Evolutionary conservation across 2,329 filamentous ascomycete genomes (phyloP).

Genomic region (Hypoxylon sp.): DNA sequence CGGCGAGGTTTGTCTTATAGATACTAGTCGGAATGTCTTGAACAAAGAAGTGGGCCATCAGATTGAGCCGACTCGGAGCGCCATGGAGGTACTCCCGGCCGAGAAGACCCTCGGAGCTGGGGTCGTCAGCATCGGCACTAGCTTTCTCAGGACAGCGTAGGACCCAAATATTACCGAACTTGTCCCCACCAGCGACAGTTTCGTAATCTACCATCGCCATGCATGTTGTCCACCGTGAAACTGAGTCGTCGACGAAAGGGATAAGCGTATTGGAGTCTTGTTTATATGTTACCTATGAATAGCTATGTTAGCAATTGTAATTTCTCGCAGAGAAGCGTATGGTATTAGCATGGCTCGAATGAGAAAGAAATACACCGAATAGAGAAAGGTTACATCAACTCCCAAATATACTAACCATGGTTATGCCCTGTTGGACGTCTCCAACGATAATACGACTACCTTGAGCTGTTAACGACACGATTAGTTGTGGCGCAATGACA

Average conservation of each 20-base stretch:
- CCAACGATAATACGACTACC: conserved; percentile 92
- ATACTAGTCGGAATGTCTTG: conserved; percentile 95
- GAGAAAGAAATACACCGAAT: no score
- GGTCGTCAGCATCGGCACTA: conserved; percentile 91
- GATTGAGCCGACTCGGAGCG: conserved; percentile 83
- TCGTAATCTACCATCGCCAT: conserved; percentile 98
- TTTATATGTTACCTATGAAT: conserved; percentile 87
- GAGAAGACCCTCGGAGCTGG: conserved; percentile 89
- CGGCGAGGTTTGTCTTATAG: conserved; percentile 88
- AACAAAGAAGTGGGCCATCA: conserved; percentile 90
- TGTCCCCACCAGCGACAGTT: conserved; percentile 93
- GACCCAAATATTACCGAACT: conserved; percentile 97
- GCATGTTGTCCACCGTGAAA: conserved; percentile 91
- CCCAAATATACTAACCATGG: conserved; percentile 50
- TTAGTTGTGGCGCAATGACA: conserved; percentile 82
- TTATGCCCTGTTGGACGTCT: conserved; percentile 92
- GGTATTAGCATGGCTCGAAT: neutral
- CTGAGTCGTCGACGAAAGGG: conserved; percentile 92
- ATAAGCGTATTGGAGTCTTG: conserved; percentile 91
- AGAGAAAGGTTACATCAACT: no score
- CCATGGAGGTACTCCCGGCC: conserved; percentile 92
- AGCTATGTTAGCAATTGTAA: neutral
- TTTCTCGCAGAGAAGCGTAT: neutral
- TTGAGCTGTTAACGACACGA: conserved; percentile 89
- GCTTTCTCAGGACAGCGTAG: conserved; percentile 88